A percentile compares a stretch with the other conserved stretches of the same genome.
Evolutionary conservation across 2,329 filamentous ascomycete species (phyloP).

Genomic region (Ophiostoma populinum): DNA sequence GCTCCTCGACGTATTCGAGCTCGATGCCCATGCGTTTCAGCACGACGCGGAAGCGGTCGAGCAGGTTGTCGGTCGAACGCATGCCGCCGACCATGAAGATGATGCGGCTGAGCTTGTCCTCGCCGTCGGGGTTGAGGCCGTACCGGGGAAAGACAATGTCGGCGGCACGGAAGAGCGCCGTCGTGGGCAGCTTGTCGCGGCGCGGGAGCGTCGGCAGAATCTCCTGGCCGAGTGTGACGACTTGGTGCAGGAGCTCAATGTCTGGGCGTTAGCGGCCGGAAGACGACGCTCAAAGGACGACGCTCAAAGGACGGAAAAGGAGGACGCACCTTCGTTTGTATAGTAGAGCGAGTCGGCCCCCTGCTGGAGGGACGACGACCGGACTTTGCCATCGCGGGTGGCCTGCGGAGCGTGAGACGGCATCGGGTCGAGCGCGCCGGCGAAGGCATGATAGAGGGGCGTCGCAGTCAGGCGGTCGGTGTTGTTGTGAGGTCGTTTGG

Average conservation of each 20-base stretch:
- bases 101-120: constrained; percentile 55
- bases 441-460: constrained; percentile 19
- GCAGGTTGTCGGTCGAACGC: constrained; percentile 35
- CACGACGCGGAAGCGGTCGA: constrained; percentile 52
- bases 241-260: constrained; percentile 60
- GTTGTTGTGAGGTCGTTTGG: background rate
- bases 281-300: background rate
- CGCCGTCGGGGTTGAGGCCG: constrained; percentile 56
- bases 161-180: constrained; percentile 68
- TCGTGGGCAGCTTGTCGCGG: constrained; percentile 49
- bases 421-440: constrained; percentile 19
- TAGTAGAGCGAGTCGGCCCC: constrained; percentile 30
- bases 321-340: constrained; percentile 37
- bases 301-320: background rate
- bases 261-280: constrained; percentile 31
- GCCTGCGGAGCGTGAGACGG: constrained; percentile 20
- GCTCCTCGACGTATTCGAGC: constrained; percentile 37
- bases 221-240: constrained; percentile 54
- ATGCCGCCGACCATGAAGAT: constrained; percentile 62
- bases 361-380: constrained; percentile 13
- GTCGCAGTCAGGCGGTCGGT: background rate
- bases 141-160: constrained; percentile 55
- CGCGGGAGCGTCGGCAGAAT: constrained; percentile 39
- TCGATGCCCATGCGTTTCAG: constrained; percentile 54
- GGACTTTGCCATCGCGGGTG: constrained; percentile 19